Conservation (phyloP, 306 rosid genomes). For the Gastrolobium bilobum region DNA sequence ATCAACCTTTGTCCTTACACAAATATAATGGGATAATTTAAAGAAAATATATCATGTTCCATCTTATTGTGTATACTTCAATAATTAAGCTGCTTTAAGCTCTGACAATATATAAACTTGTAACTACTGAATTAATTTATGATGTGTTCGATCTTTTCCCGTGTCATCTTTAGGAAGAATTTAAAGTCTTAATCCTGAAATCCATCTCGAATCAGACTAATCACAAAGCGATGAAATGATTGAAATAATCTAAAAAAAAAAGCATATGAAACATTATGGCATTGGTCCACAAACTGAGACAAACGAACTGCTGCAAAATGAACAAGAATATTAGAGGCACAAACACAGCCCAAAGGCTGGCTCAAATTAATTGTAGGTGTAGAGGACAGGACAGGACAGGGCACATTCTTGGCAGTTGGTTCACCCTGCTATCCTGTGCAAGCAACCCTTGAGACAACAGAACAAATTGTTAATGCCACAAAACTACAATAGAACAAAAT, state of each 20-base stretch:
- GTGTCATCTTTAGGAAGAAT: no score
- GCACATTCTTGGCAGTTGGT: conserved; percentile 15
- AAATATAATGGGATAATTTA: neutral
- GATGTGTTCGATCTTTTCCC: no score
- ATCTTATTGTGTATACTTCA: no score
- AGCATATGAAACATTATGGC: neutral
- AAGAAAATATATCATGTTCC: no score
- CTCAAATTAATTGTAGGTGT: neutral
- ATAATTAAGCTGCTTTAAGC: neutral
- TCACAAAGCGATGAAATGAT: neutral
- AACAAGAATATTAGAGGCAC: neutral
- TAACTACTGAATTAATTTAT: neutral
- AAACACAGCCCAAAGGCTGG: conserved; percentile 21
- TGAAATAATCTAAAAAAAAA: neutral
- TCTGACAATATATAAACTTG: neutral
- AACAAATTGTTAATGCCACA: neutral
- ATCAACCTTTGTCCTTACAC: neutral
- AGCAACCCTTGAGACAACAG: neutral
- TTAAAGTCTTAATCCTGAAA: no score
- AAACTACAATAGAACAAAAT: neutral
- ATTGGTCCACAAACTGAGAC: conserved; percentile 25
- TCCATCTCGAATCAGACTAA: neutral
- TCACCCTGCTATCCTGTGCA: neutral
- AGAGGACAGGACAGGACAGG: conserved; percentile 19
- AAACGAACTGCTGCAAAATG: conserved; percentile 19